These are phyloP conservation scores for Hyaloscypha bicolor DNA, from an alignment of 495 filamentous ascomycete genomes.

Conservation along the genomic window DNA sequence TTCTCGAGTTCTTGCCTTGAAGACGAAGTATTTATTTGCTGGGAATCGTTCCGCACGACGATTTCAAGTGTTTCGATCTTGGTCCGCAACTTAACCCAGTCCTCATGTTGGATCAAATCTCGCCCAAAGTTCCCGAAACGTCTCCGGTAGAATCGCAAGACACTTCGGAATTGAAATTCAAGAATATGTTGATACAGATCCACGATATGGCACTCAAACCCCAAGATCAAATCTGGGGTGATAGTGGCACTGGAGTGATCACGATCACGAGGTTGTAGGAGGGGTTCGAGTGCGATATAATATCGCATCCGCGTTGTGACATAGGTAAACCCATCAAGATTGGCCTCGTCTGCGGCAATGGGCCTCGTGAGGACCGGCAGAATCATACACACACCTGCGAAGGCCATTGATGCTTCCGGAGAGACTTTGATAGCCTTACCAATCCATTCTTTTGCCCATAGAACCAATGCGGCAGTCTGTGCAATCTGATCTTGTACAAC, in stretches of 20 bases:
- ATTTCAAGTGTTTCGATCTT: not conserved
- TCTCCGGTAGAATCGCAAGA: constrained; percentile 31
- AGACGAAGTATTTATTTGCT: not conserved
- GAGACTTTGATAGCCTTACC: constrained; percentile 28
- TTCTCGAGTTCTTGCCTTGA: not conserved
- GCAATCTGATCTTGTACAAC: constrained; percentile 26
- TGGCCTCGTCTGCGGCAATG: constrained; percentile 25
- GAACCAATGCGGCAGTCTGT: constrained; percentile 19
- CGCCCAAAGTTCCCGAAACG: not conserved
- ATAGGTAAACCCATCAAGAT: constrained; percentile 35
- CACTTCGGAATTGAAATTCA: constrained; percentile 34
- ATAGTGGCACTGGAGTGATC: not conserved
- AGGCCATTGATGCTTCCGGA: constrained; percentile 33
- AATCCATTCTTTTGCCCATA: constrained; percentile 29
- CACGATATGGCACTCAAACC: constrained; percentile 20
- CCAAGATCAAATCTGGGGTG: constrained; percentile 2
- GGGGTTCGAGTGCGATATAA: constrained; percentile 31
- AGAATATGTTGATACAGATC: constrained; percentile 33
- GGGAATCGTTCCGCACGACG: not conserved
- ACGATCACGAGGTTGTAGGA: constrained; percentile 21
- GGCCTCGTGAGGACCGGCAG: constrained; percentile 36
- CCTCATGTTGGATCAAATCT: constrained; percentile 1
- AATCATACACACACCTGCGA: constrained; percentile 33
- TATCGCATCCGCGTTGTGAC: constrained; percentile 31
- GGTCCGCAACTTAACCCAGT: not conserved